phyloP scores from a whole-genome alignment of 768 basidiomycete species.

The Leccinum uliginosum region DNA sequence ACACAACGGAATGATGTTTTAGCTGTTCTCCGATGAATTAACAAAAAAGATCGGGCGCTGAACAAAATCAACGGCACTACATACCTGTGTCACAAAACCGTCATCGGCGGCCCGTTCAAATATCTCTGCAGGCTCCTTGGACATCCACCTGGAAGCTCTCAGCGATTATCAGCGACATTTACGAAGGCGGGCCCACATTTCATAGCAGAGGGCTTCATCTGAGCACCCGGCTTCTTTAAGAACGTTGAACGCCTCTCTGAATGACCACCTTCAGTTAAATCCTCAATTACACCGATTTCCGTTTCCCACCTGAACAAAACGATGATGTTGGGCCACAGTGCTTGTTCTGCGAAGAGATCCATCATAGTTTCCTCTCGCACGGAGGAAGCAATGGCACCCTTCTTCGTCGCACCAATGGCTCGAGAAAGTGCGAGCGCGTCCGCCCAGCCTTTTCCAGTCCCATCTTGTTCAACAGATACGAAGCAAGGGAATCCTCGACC shows the following conservation, averaged over 20 bases:
- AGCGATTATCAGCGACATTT: neutral
- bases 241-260: conserved; percentile 55
- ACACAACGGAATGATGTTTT: conserved; percentile 57
- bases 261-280: neutral
- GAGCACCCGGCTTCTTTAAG: conserved; percentile 63
- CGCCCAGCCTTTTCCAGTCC: conserved; percentile 43
- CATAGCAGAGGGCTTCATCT: conserved; percentile 62
- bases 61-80: neutral
- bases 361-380: conserved; percentile 60
- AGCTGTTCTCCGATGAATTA: conserved; percentile 33
- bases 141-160: conserved; percentile 54
- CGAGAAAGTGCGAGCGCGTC: conserved; percentile 51
- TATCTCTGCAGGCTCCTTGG: conserved; percentile 65
- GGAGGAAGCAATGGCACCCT: conserved; percentile 60
- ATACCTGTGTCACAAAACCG: conserved; percentile 55
- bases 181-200: conserved; percentile 41
- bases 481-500: conserved; percentile 63
- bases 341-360: conserved; percentile 65
- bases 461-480: conserved; percentile 61
- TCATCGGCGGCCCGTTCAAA: conserved; percentile 67
- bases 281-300: neutral
- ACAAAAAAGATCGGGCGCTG: neutral
- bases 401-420: conserved; percentile 58
- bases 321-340: conserved; percentile 65
- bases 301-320: conserved; percentile 47